Conservation (phyloP, 1,139 yeast species). For the Saccharomyces hybrid region DNA sequence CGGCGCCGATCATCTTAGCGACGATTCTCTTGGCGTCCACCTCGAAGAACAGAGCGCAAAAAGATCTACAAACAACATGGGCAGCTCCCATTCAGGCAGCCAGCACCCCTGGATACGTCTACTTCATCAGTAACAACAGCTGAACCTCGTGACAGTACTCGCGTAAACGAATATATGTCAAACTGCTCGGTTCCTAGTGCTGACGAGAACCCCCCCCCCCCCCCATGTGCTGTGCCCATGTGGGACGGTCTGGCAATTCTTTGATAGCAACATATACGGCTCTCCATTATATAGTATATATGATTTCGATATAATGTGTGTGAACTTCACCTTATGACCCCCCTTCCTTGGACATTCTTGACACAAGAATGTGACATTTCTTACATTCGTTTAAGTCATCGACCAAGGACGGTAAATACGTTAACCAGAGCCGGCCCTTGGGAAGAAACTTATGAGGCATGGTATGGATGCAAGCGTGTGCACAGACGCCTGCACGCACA, state of each 20-base stretch:
- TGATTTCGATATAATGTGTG: not conserved
- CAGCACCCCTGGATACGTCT: no score
- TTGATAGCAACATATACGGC: not conserved
- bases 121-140: no score
- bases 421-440: not conserved
- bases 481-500: not conserved
- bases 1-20: not conserved
- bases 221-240: no score
- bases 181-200: no score
- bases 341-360: not conserved
- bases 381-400: not conserved
- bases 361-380: not conserved
- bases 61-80: not conserved
- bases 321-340: not conserved
- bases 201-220: no score
- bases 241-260: no score
- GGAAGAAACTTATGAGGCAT: no score
- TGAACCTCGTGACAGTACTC: no score
- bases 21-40: not conserved
- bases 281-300: not conserved
- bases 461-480: not conserved
- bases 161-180: no score
- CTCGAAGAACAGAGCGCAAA: not conserved
- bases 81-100: no score
- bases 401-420: not conserved